phyloP scores from a whole-genome alignment of 2,329 filamentous ascomycete species.

The Thielaviopsis ethacetica region DNA sequence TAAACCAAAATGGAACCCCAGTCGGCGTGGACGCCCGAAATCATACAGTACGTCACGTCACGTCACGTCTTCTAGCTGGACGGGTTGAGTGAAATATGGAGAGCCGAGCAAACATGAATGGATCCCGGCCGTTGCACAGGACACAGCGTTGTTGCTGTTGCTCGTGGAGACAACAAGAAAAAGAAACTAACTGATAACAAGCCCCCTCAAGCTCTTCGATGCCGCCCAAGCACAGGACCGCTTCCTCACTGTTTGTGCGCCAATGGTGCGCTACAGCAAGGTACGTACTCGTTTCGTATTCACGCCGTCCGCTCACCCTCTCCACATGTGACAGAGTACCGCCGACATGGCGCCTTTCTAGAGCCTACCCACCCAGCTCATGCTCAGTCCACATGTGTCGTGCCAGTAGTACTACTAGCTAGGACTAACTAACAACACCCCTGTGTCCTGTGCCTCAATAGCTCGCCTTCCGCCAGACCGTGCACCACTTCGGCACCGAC shows the following conservation, averaged over 20 bases:
- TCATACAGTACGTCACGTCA: constrained; percentile 8
- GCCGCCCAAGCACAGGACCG: constrained; percentile 32
- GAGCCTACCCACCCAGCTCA: too few relatives aligned
- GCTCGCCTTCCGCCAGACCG: constrained; percentile 53
- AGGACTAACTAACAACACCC: neutral
- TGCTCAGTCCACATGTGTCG: too few relatives aligned
- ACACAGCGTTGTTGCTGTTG: too few relatives aligned
- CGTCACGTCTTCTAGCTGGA: too few relatives aligned
- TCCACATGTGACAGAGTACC: too few relatives aligned
- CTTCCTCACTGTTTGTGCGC: constrained; percentile 42
- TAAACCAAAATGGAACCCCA: neutral
- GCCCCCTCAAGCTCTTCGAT: constrained; percentile 44
- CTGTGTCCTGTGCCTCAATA: constrained; percentile 19
- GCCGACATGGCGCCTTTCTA: too few relatives aligned
- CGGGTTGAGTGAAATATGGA: too few relatives aligned
- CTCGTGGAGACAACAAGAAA: too few relatives aligned
- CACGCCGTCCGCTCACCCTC: too few relatives aligned
- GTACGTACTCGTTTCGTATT: constrained; percentile 16
- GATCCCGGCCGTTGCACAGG: neutral
- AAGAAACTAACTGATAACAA: constrained; percentile 15
- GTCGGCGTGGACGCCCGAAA: constrained; percentile 5
- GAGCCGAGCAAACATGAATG: neutral
- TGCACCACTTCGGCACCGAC: constrained; percentile 47
- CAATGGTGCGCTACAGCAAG: constrained; percentile 54
- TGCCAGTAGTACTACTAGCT: too few relatives aligned